Percentiles rank a stretch among this genome's conserved stretches.
phyloP scores from a whole-genome alignment of 192 early-diverging fungal genomes.

The Neocallimastix lanati region DNA sequence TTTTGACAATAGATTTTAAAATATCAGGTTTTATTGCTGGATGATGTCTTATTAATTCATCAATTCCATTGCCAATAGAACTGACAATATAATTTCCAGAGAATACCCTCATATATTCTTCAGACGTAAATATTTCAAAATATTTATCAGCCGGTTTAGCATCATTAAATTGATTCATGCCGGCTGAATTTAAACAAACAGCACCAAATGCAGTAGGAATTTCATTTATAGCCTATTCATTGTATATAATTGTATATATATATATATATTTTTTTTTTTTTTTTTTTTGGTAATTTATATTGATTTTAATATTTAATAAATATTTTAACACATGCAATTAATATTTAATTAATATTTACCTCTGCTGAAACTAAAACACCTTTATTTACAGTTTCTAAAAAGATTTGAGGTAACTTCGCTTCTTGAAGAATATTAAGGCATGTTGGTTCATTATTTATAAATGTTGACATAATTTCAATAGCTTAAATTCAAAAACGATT shows the following conservation, averaged over 20 bases:
- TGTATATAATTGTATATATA: no score
- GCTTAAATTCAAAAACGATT: conserved; percentile 19
- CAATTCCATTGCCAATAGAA: conserved; percentile 66
- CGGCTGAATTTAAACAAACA: conserved; percentile 74
- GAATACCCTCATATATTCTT: conserved; percentile 55
- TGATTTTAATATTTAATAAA: background rate
- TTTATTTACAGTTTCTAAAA: conserved; percentile 47
- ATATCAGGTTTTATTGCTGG: conserved; percentile 59
- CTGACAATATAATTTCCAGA: conserved; percentile 69
- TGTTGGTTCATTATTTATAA: conserved; percentile 97
- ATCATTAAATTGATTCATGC: conserved; percentile 64
- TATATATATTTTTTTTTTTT: no score
- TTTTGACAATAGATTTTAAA: conserved; percentile 43
- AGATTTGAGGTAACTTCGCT: conserved; percentile 59
- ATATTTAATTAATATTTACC: conserved; percentile 19
- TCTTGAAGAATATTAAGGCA: conserved; percentile 88
- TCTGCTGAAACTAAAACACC: conserved; percentile 68
- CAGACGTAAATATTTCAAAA: conserved; percentile 55
- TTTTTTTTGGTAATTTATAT: no score
- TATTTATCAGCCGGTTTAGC: conserved; percentile 51
- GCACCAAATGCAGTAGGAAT: conserved; percentile 89
- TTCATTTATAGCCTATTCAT: conserved; percentile 42
- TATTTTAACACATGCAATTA: no score
- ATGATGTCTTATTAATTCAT: conserved; percentile 93
- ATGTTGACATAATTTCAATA: conserved; percentile 79